Conservation (phyloP, 768 basidiomycete species). For the Boletus edulis region DNA sequence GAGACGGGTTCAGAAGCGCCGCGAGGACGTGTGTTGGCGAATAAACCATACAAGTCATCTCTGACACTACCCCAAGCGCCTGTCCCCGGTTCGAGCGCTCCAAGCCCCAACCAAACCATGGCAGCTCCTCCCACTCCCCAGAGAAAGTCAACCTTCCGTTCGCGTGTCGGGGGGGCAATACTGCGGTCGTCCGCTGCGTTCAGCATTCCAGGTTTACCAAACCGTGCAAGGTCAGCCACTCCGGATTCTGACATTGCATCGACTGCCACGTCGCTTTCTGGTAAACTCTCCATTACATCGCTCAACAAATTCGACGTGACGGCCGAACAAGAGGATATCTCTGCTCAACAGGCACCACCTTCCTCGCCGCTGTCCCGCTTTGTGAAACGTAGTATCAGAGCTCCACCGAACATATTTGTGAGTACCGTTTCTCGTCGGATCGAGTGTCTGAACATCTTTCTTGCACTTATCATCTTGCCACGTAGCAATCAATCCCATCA, state of each 20-base stretch:
- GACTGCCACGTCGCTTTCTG: constrained; percentile 34
- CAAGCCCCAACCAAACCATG: constrained; percentile 68
- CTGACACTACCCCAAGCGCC: constrained; percentile 25
- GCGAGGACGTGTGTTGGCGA: constrained; percentile 17
- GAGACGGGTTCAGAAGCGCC: constrained; percentile 20
- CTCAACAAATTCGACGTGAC: constrained; percentile 44
- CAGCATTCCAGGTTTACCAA: too few relatives aligned
- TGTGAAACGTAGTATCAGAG: too few relatives aligned
- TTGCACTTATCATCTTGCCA: too few relatives aligned
- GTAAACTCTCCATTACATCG: constrained; percentile 27
- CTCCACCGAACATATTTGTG: too few relatives aligned
- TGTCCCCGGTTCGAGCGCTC: constrained; percentile 28
- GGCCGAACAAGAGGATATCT: constrained; percentile 44
- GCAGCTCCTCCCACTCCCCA: constrained; percentile 20
- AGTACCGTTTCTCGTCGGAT: too few relatives aligned
- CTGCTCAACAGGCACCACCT: constrained; percentile 1
- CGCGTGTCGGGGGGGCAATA: constrained; percentile 58
- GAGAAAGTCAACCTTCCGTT: constrained; percentile 44
- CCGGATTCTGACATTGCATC: constrained; percentile 23
- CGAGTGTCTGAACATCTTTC: too few relatives aligned
- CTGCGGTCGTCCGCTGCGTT: constrained; percentile 61
- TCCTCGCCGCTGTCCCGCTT: constrained; percentile 3
- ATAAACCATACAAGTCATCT: constrained; percentile 23
- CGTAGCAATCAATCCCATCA: too few relatives aligned
- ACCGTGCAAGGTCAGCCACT: constrained; percentile 22